These are phyloP conservation scores for Chytriomyces sp. DNA, from an alignment of 192 early-diverging fungal genomes.

Conservation along the genomic window DNA sequence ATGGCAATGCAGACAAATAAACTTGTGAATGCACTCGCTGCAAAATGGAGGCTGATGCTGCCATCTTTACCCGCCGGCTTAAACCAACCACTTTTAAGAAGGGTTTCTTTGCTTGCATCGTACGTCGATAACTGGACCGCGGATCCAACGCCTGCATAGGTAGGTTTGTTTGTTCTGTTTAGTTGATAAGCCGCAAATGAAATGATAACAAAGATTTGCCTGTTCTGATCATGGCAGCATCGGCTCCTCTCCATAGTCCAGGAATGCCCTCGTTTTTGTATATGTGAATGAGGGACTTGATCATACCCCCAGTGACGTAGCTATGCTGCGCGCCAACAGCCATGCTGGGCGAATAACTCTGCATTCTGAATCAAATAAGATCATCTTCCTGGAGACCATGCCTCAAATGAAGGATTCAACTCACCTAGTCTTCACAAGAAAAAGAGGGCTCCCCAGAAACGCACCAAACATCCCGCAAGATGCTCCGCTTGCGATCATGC, in stretches of 20 bases:
- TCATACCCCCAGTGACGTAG: conserved; percentile 67
- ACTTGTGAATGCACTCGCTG: conserved; percentile 78
- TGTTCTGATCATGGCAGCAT: conserved; percentile 87
- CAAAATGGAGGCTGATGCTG: conserved; percentile 71
- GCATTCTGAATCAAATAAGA: conserved; percentile 8
- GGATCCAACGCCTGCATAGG: conserved; percentile 65
- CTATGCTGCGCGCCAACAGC: conserved; percentile 83
- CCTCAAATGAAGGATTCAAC: too few species aligned
- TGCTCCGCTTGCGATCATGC: conserved; percentile 76
- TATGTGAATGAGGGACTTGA: conserved; percentile 69
- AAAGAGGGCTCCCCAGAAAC: conserved; percentile 81
- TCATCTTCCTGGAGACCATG: not conserved
- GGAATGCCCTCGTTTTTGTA: conserved; percentile 73
- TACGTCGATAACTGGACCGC: conserved; percentile 91
- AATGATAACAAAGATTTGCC: conserved; percentile 28
- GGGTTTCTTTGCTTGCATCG: conserved; percentile 74
- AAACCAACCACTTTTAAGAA: conserved; percentile 60
- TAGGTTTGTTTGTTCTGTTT: not conserved
- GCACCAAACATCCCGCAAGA: conserved; percentile 83
- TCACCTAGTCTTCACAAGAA: conserved; percentile 82
- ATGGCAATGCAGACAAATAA: conserved; percentile 87
- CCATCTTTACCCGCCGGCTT: conserved; percentile 55
- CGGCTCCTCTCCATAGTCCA: conserved; percentile 85
- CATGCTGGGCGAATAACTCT: conserved; percentile 47
- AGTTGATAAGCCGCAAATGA: not conserved